Percentiles rank a stretch among this genome's conserved stretches.
phyloP scores from a whole-genome alignment of 352 stramenopile species.

The Blastocystis sp. region DNA sequence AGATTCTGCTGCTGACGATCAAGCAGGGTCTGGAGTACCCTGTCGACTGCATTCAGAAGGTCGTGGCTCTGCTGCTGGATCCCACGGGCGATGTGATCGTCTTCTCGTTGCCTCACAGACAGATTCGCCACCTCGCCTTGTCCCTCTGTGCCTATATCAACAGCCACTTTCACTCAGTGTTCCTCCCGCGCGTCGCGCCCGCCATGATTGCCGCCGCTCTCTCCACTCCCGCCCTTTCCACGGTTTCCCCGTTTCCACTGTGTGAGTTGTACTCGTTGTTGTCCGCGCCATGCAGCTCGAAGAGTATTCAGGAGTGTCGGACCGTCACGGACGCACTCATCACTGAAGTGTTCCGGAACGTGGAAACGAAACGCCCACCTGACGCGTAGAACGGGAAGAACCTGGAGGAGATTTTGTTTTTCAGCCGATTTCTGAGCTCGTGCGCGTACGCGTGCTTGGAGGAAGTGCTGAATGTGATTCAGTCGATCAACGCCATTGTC shows the following conservation, averaged over 20 bases:
- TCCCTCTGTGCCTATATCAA: slow-evolving; percentile 3
- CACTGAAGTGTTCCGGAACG: neutral
- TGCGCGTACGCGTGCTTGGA: slow-evolving; percentile 22
- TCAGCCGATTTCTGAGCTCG: slow-evolving; percentile 26
- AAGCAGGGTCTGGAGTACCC: slow-evolving; percentile 50
- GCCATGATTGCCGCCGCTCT: neutral
- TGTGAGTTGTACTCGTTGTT: slow-evolving; percentile 15
- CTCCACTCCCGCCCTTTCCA: neutral
- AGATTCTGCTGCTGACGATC: slow-evolving; percentile 11
- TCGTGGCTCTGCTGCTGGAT: slow-evolving; percentile 12
- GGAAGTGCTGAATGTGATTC: slow-evolving; percentile 40
- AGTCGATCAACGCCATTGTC: slow-evolving; percentile 31
- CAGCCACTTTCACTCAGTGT: slow-evolving; percentile 23
- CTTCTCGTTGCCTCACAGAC: neutral
- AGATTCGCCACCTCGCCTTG: slow-evolving; percentile 21
- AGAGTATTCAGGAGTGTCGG: slow-evolving; percentile 12
- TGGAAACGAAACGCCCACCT: neutral
- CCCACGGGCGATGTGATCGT: neutral
- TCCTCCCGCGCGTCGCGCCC: slow-evolving; percentile 25
- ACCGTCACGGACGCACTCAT: neutral
- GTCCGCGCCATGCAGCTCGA: neutral
- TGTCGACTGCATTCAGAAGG: slow-evolving; percentile 28
- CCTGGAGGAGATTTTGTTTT: neutral
- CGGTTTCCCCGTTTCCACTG: neutral
- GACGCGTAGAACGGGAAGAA: neutral